Conservation (phyloP, 257 asterid genomes). For the Solanum piurae region DNA sequence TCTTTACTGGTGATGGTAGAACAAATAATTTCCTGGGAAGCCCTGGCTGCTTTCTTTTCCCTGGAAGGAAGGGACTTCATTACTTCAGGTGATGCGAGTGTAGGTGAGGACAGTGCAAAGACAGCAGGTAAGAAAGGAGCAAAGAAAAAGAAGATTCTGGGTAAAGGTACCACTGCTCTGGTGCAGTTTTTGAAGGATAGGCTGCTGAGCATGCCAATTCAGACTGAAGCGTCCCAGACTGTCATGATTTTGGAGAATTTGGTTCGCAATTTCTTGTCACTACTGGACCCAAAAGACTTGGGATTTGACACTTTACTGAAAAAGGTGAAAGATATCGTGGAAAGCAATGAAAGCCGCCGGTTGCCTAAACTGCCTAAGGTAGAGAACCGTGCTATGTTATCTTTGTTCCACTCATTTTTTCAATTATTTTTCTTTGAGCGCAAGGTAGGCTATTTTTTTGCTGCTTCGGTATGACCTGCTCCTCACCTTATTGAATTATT, state of each 20-base stretch:
- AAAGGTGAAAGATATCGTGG: constrained; percentile 81
- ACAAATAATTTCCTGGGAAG: constrained; percentile 72
- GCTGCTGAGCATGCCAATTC: constrained; percentile 17
- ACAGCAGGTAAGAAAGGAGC: constrained; percentile 26
- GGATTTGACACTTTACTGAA: constrained; percentile 34
- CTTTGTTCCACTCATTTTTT: neutral
- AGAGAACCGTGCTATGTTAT: neutral
- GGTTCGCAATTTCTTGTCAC: constrained; percentile 20
- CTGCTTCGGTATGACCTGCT: neutral
- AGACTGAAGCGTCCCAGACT: constrained; percentile 2
- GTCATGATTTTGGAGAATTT: constrained; percentile 21
- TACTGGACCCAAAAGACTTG: constrained; percentile 42
- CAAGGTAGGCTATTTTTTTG: neutral
- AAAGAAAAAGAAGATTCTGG: constrained; percentile 68
- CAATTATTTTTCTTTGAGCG: neutral
- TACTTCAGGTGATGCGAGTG: constrained; percentile 7
- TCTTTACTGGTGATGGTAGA: constrained; percentile 38
- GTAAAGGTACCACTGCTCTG: constrained; percentile 63
- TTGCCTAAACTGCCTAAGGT: constrained; percentile 88
- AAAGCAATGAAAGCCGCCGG: constrained; percentile 83
- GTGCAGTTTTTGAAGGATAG: constrained; percentile 64
- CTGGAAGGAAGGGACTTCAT: constrained; percentile 47
- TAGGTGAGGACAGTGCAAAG: constrained; percentile 6
- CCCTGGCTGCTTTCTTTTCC: constrained; percentile 44
- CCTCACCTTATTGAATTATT: neutral